Percentiles rank a stretch among this genome's conserved stretches.
phyloP scores from a whole-genome alignment of 805 yeast species.

The Kuraishia cidri region DNA sequence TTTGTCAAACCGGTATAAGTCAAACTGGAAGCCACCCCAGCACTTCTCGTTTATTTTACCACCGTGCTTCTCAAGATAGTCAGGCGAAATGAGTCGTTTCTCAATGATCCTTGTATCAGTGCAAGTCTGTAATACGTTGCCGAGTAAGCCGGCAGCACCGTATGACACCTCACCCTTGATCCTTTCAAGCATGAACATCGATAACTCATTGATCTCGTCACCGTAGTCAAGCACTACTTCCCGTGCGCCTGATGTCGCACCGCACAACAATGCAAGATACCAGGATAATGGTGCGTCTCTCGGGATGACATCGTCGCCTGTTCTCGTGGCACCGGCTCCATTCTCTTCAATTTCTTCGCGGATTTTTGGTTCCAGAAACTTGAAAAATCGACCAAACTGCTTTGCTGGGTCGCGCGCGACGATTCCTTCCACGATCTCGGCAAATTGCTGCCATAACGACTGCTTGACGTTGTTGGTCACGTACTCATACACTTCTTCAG shows the following conservation, averaged over 20 bases:
- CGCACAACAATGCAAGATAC: conserved; percentile 61
- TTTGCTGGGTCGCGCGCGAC: conserved; percentile 52
- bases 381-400: conserved; percentile 34
- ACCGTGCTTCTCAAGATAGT: conserved; percentile 24
- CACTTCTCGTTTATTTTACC: conserved; percentile 32
- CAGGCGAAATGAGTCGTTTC: conserved; percentile 31
- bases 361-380: conserved; percentile 40
- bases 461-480: conserved; percentile 50
- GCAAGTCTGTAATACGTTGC: conserved; percentile 50
- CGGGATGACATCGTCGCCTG: conserved; percentile 57
- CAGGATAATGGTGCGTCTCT: conserved; percentile 72
- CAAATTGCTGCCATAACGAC: conserved; percentile 56
- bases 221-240: conserved; percentile 31
- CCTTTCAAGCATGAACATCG: conserved; percentile 30
- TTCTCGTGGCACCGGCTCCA: conserved; percentile 72
- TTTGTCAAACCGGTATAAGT: conserved; percentile 33
- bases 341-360: conserved; percentile 63
- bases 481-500: conserved; percentile 43
- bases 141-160: conserved; percentile 52
- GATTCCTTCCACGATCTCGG: conserved; percentile 65
- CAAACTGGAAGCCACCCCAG: conserved; percentile 74
- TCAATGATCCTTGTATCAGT: conserved; percentile 55
- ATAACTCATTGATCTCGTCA: conserved; percentile 36
- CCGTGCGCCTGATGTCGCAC: conserved; percentile 64
- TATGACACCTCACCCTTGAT: conserved; percentile 63